Conservation (phyloP, 176 grass and related monocot genomes). For the Areca catechu region DNA sequence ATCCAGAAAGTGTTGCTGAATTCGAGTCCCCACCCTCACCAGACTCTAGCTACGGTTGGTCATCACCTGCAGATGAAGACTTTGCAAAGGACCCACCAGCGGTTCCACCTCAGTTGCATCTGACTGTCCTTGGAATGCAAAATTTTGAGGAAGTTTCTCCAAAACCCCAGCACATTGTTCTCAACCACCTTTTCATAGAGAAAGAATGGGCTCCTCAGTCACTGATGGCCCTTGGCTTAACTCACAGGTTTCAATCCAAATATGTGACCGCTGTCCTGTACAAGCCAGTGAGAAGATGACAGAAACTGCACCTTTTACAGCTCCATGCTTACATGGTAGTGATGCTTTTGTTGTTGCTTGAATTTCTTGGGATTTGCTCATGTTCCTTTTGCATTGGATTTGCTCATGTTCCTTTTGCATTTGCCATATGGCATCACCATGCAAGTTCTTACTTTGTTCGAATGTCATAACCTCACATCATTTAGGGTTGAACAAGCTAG, state of each 20-base stretch:
- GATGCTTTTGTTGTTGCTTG: too few relatives aligned
- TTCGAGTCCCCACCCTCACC: too few relatives aligned
- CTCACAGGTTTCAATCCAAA: constrained; percentile 91
- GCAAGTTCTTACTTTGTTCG: not conserved
- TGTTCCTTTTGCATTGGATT: too few relatives aligned
- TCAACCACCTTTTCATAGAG: constrained; percentile 97
- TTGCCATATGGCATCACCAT: not conserved
- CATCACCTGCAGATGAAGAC: too few relatives aligned
- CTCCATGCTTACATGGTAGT: too few relatives aligned
- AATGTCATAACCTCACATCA: not conserved
- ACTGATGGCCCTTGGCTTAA: constrained; percentile 75
- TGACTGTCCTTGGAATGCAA: constrained; percentile 69
- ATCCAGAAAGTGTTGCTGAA: too few relatives aligned
- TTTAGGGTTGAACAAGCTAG: not conserved
- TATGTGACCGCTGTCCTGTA: constrained; percentile 91
- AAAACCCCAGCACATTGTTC: constrained; percentile 77
- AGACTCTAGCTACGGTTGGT: too few relatives aligned
- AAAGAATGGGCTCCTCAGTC: constrained; percentile 65
- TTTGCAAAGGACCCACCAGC: too few relatives aligned
- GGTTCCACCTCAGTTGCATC: too few relatives aligned
- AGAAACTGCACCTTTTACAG: too few relatives aligned
- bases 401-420: too few relatives aligned
- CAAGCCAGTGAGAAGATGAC: constrained; percentile 42
- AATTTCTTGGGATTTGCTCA: too few relatives aligned
- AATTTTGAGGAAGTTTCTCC: constrained; percentile 39